These are phyloP conservation scores for Aspergillus ellipticus DNA, from an alignment of 495 filamentous ascomycete genomes.

Conservation along the genomic window DNA sequence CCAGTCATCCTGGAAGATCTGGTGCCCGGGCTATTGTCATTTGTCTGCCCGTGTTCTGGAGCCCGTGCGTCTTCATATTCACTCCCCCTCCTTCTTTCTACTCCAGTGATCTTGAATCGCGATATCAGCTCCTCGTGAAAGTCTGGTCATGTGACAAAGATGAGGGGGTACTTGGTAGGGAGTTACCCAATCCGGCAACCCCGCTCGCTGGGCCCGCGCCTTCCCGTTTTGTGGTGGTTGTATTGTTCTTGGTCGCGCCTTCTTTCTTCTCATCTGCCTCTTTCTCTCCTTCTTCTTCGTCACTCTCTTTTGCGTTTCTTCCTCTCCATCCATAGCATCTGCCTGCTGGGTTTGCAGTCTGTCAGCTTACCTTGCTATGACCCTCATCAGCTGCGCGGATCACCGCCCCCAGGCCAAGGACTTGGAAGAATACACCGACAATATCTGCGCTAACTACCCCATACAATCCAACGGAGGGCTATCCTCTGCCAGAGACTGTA, in stretches of 20 bases:
- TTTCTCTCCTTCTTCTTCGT: neutral
- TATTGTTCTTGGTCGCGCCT: neutral
- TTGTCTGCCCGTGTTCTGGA: no score
- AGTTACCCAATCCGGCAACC: neutral
- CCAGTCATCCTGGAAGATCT: no score
- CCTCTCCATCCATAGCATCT: neutral
- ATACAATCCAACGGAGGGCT: no score
- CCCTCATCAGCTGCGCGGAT: neutral
- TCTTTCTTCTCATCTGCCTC: neutral
- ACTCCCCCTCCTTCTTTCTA: no score
- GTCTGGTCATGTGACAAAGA: no score
- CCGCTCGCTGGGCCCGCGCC: neutral
- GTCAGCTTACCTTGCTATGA: neutral
- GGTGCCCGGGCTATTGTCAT: no score
- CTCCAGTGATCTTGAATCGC: no score
- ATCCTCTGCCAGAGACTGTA: neutral
- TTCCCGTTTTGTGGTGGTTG: neutral
- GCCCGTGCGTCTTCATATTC: no score
- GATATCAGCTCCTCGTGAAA: no score
- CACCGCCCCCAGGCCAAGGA: neutral
- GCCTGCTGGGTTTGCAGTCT: neutral
- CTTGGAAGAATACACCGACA: neutral
- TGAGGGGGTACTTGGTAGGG: no score
- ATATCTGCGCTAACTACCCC: no score
- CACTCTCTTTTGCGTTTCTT: no score